These are phyloP conservation scores for Myxozyma vanderwaltii DNA, from an alignment of 805 yeast species.

Conservation along the genomic window DNA sequence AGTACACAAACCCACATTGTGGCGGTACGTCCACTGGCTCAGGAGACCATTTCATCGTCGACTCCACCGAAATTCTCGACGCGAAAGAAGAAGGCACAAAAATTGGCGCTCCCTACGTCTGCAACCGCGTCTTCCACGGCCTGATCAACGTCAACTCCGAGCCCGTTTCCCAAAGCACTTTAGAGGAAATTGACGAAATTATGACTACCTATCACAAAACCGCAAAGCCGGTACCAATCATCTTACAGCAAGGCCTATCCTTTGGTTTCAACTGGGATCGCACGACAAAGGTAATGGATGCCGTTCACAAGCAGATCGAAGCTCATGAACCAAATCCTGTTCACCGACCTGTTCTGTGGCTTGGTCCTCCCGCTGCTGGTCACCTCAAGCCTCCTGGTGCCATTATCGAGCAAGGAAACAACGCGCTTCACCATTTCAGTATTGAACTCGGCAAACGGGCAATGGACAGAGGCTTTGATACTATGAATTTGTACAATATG, in stretches of 20 bases:
- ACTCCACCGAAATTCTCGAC: constrained; percentile 33
- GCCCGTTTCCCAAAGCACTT: constrained; percentile 26
- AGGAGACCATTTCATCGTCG: constrained; percentile 31
- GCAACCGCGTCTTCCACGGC: constrained; percentile 35
- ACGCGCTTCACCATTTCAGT: constrained; percentile 28
- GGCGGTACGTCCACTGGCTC: constrained; percentile 24
- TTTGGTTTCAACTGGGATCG: constrained; percentile 34
- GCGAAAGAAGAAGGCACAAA: constrained; percentile 29
- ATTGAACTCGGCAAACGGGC: constrained; percentile 32
- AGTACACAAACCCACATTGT: constrained; percentile 33
- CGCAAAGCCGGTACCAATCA: constrained; percentile 32
- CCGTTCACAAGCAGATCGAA: constrained; percentile 25
- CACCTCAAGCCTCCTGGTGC: constrained; percentile 35
- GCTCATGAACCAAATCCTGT: constrained; percentile 32
- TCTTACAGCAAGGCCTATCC: constrained; percentile 30
- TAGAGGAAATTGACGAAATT: constrained; percentile 33
- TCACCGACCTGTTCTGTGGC: constrained; percentile 33
- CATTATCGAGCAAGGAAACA: constrained; percentile 34
- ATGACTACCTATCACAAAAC: constrained; percentile 33
- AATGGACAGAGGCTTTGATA: constrained; percentile 26
- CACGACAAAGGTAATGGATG: constrained; percentile 32
- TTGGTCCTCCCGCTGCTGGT: constrained; percentile 34
- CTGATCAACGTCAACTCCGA: constrained; percentile 22
- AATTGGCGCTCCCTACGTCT: constrained; percentile 31
- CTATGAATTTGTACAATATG: constrained; percentile 27